phyloP scores from a whole-genome alignment of 225 moss, liverwort and hornwort genomes.

The Lunularia cruciata region DNA sequence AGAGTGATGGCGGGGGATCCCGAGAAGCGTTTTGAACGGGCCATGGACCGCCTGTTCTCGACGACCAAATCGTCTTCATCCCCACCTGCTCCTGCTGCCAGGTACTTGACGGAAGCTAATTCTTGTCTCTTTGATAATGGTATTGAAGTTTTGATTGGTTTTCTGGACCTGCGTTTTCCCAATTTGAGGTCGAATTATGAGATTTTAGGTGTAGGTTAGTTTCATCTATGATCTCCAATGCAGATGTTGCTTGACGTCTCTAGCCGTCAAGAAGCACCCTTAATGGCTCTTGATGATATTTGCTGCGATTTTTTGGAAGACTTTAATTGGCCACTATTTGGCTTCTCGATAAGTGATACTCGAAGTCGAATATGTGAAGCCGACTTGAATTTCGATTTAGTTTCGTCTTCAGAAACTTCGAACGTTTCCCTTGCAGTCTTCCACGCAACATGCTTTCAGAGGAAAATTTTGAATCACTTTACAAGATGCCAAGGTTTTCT shows the following conservation, averaged over 20 bases:
- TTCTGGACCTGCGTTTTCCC: background rate
- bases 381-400: too few relatives aligned
- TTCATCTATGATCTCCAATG: background rate
- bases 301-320: too few relatives aligned
- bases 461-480: too few relatives aligned
- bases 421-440: too few relatives aligned
- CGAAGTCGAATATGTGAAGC: too few relatives aligned
- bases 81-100: constrained; percentile 64
- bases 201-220: background rate
- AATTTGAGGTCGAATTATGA: background rate
- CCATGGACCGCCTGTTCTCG: constrained; percentile 73
- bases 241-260: background rate
- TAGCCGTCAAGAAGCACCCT: too few relatives aligned
- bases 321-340: too few relatives aligned
- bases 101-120: constrained; percentile 31
- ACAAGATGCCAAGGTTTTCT: too few relatives aligned
- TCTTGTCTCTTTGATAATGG: background rate
- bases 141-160: background rate
- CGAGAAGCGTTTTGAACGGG: constrained; percentile 79
- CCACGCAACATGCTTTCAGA: too few relatives aligned
- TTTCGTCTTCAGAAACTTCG: too few relatives aligned
- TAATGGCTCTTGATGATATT: too few relatives aligned
- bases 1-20: constrained; percentile 35
- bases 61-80: constrained; percentile 44
- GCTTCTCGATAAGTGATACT: too few relatives aligned